phyloP scores from a whole-genome alignment of 1,284 basidiomycete genomes.

The Exobasidium rhododendri region DNA sequence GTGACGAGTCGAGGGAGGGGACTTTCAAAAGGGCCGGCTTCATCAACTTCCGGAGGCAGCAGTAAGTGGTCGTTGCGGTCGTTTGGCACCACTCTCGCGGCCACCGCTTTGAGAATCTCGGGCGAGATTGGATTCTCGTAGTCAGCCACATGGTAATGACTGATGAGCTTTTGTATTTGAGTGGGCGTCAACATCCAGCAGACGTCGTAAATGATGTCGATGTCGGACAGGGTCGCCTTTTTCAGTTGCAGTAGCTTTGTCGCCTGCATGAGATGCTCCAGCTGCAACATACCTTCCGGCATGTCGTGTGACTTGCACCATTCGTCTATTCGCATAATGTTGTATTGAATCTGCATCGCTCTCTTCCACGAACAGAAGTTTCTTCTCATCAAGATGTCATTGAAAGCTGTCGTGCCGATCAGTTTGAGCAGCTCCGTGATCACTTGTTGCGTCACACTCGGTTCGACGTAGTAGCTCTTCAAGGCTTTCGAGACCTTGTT shows the following conservation, averaged over 20 bases:
- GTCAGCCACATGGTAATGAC: conserved; percentile 97
- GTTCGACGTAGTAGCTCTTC: conserved; percentile 99
- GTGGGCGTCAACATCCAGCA: conserved; percentile 99
- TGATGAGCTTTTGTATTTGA: conserved; percentile 98
- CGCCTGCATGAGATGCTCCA: conserved; percentile 99
- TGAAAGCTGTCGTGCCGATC: conserved; percentile 96
- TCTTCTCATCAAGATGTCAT: conserved; percentile 94
- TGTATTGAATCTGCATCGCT: conserved; percentile 59
- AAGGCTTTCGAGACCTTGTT: conserved; percentile 98
- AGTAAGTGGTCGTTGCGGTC: conserved; percentile 54
- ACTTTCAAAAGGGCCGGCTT: conserved; percentile 53
- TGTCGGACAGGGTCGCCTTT: conserved; percentile 72
- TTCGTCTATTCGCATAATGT: conserved; percentile 76
- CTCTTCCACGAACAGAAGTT: conserved; percentile 99
- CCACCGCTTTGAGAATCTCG: conserved; percentile 55
- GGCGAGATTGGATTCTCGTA: conserved; percentile 65
- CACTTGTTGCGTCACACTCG: conserved; percentile 93
- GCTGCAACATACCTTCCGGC: conserved; percentile 95
- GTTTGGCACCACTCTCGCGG: conserved; percentile 52
- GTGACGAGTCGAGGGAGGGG: conserved; percentile 52
- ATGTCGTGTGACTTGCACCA: conserved; percentile 69
- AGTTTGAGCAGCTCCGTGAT: conserved; percentile 93
- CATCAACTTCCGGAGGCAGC: conserved; percentile 53
- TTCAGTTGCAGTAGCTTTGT: conserved; percentile 97
- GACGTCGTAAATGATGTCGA: conserved; percentile 96